Percentiles rank a stretch among this genome's conserved stretches.
Conservation (phyloP, 768 basidiomycete genomes). For the Tricholoma hemisulphureum region DNA sequence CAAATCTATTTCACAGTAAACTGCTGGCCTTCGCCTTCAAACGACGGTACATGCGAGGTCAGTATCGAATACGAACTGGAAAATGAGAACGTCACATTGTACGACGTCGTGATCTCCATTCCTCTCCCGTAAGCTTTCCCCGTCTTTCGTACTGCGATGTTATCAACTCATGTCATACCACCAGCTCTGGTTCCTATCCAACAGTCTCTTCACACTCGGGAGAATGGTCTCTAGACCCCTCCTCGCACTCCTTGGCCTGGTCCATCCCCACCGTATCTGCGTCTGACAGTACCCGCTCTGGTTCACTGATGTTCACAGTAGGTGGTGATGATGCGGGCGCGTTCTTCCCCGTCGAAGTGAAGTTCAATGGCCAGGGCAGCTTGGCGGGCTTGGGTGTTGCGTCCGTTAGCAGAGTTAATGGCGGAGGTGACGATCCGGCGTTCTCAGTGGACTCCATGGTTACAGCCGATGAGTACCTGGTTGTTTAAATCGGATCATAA, state of each 20-base stretch:
- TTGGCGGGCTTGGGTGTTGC: constrained; percentile 73
- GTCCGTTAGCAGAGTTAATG: constrained; percentile 50
- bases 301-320: constrained; percentile 89
- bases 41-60: constrained; percentile 90
- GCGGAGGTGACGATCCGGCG: constrained; percentile 36
- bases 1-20: constrained; percentile 61
- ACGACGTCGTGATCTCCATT: constrained; percentile 87
- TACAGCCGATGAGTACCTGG: constrained; percentile 54
- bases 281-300: constrained; percentile 61
- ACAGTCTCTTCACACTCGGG: constrained; percentile 75
- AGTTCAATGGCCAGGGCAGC: constrained; percentile 79
- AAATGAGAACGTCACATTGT: constrained; percentile 72
- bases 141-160: not conserved
- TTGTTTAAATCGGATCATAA: constrained; percentile 36
- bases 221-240: constrained; percentile 80
- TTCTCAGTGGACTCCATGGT: constrained; percentile 59
- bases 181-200: constrained; percentile 78
- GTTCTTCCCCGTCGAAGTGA: constrained; percentile 91
- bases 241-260: constrained; percentile 85
- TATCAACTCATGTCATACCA: constrained; percentile 2
- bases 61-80: constrained; percentile 98
- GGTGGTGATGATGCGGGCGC: constrained; percentile 77
- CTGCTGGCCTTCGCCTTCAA: constrained; percentile 93
- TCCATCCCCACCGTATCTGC: constrained; percentile 65
- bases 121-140: constrained; percentile 79